Conservation (phyloP, 495 filamentous ascomycete genomes). For the Trichoderma erinaceum region DNA sequence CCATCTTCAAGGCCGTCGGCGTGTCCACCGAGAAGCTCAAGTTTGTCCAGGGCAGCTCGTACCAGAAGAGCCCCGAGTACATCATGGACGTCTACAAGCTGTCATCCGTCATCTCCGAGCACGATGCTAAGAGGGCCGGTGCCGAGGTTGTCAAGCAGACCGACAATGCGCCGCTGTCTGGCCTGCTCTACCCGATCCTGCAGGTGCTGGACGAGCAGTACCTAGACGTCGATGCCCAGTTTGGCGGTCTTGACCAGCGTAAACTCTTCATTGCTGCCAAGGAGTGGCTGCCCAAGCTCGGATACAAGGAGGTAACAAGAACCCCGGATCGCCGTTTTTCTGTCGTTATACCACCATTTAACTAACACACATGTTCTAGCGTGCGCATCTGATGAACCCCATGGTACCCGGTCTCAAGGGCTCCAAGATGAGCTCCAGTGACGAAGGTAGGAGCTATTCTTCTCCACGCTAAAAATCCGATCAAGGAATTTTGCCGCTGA, state of each 20-base stretch:
- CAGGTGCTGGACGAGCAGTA: constrained; percentile 90
- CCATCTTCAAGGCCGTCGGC: constrained; percentile 61
- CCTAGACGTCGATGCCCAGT: constrained; percentile 76
- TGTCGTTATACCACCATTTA: neutral
- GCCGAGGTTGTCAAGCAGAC: constrained; percentile 92
- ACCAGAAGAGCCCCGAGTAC: constrained; percentile 67
- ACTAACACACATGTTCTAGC: constrained; percentile 24
- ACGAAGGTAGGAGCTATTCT: constrained; percentile 22
- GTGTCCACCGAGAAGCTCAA: constrained; percentile 71
- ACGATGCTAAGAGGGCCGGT: constrained; percentile 79
- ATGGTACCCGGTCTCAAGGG: constrained; percentile 88
- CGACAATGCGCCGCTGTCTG: constrained; percentile 64
- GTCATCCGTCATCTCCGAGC: constrained; percentile 49
- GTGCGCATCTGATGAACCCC: constrained; percentile 83
- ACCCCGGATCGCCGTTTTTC: neutral
- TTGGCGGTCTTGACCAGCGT: constrained; percentile 64
- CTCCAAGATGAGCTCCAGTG: constrained; percentile 64
- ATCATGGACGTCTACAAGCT: constrained; percentile 70
- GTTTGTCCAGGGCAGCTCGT: constrained; percentile 79
- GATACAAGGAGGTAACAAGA: constrained; percentile 50
- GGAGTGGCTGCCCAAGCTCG: constrained; percentile 65
- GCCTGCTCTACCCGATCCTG: constrained; percentile 81
- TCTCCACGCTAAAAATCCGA: neutral
- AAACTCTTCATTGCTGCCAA: constrained; percentile 83
- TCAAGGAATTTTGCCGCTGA: neutral